These are phyloP conservation scores for Trypanosoma rangeli DNA, from an alignment of 208 protist genomes.

Conservation along the genomic window DNA sequence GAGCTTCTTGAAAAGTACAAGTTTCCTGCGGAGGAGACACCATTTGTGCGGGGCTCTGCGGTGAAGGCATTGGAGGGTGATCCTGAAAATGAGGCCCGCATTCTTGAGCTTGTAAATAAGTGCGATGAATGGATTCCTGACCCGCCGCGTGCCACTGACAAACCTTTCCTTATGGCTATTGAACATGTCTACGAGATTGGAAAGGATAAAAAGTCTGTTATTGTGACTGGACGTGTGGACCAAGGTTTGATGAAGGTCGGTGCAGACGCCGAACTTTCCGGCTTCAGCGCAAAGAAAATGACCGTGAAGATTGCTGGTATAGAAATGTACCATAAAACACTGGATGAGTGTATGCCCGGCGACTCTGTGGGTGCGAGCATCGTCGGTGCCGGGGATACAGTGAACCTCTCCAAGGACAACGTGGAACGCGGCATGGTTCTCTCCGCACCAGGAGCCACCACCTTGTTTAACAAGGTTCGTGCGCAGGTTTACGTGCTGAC, in stretches of 20 bases:
- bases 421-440: conserved; percentile 96
- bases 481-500: conserved; percentile 98
- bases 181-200: conserved; percentile 94
- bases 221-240: conserved; percentile 96
- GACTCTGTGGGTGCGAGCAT: conserved; percentile 98
- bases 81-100: conserved; percentile 89
- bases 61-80: conserved; percentile 96
- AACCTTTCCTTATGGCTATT: conserved; percentile 98
- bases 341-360: conserved; percentile 95
- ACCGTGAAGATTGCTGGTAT: conserved; percentile 92
- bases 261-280: conserved; percentile 97
- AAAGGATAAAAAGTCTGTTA: conserved; percentile 94
- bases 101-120: conserved; percentile 94
- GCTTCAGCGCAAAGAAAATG: conserved; percentile 87
- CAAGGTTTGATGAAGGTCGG: conserved; percentile 93
- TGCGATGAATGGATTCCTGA: conserved; percentile 94
- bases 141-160: conserved; percentile 94
- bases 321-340: conserved; percentile 97
- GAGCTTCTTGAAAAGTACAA: conserved; percentile 95
- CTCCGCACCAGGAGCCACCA: conserved; percentile 91
- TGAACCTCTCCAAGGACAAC: conserved; percentile 95
- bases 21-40: conserved; percentile 92
- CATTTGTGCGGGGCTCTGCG: conserved; percentile 94
- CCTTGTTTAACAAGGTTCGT: conserved; percentile 93
- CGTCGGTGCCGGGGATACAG: conserved; percentile 81